Evolutionary conservation across 768 basidiomycete genomes (phyloP), one percentile per base, ranked within the genome.

Genomic region (Phaeolepiota aurea): DNA sequence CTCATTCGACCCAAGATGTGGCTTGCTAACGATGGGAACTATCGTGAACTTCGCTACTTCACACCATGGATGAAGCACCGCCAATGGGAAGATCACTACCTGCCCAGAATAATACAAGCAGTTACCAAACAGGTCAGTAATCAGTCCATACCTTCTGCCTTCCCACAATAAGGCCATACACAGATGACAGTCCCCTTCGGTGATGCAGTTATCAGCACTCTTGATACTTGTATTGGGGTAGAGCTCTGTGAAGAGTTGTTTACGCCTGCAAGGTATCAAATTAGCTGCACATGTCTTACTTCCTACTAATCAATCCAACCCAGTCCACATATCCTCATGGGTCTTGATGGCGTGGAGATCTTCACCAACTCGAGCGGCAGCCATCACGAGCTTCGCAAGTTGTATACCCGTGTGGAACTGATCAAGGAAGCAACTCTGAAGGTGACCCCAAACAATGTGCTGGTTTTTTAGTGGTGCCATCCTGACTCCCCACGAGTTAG

Each of bases 1-100:
- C 78, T 97, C 47, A 98, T 99, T 48, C 80, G 96, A 16, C 96
- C 96, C 0, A 99, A 98, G 68, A 93, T 99, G 93, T 99, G 96
- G 96, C 71, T 99, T 33, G 96, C 96, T 1, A 98, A 98, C 55
- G 91, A 96, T 52, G 96, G 96, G 3, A 98, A 98, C 55, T 99
- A 99, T 59, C 85, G 96, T 19, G 80, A 83, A 57, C 65, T 85
- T 52, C 66, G 86, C 11, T 88, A 90, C 58, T 99, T 99, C 53
- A 91, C 94, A 2, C 92, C 96, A 0, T 99, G 96, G 94, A 64
- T 68, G 54, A 94, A 92, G 56, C 87, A 87, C 54, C 75, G 82
- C 20, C 74, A 91, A 56, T 83, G 78, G 63, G 96, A 98, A 58
- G 89, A 96, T 37, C 89, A 93, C 54, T 89, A 81, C 50, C 69